These are phyloP conservation scores for Lavandula angustifolia DNA, from an alignment of 257 asterid genomes.

Conservation along the genomic window DNA sequence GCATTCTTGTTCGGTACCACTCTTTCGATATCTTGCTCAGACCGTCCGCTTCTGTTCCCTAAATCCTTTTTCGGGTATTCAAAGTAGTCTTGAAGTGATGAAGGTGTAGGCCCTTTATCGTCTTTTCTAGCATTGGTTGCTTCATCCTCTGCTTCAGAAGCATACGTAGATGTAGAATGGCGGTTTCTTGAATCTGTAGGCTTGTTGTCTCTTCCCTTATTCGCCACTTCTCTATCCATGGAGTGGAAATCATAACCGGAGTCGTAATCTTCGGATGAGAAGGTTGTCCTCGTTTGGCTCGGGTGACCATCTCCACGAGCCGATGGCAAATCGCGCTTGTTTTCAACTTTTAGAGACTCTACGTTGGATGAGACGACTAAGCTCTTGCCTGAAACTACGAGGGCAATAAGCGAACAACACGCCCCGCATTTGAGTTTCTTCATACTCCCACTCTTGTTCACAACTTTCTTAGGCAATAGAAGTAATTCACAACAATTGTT, in stretches of 20 bases:
- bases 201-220: slow-evolving; percentile 38
- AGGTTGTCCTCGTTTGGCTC: slow-evolving; percentile 44
- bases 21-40: slow-evolving; percentile 40
- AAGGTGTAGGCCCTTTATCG: slow-evolving; percentile 47
- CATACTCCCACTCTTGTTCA: slow-evolving; percentile 31
- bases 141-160: slow-evolving; percentile 55
- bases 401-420: slow-evolving; percentile 56
- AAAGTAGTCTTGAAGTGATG: slow-evolving; percentile 67
- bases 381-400: slow-evolving; percentile 44
- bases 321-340: slow-evolving; percentile 20
- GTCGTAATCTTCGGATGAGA: slow-evolving; percentile 65
- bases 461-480: slow-evolving; percentile 57
- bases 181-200: slow-evolving; percentile 40
- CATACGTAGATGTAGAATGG: slow-evolving; percentile 43
- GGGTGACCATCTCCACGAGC: slow-evolving; percentile 31
- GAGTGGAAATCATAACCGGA: slow-evolving; percentile 61
- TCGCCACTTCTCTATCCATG: slow-evolving; percentile 52
- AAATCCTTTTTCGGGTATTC: slow-evolving; percentile 60
- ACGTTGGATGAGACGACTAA: slow-evolving; percentile 42
- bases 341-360: slow-evolving; percentile 37
- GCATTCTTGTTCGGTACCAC: slow-evolving; percentile 35
- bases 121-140: slow-evolving; percentile 29
- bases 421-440: slow-evolving; percentile 72
- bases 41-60: slow-evolving; percentile 53
- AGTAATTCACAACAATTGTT: slow-evolving; percentile 66